Conservation (phyloP, 1,139 yeast genomes). For the Pichiaceae sp. region DNA sequence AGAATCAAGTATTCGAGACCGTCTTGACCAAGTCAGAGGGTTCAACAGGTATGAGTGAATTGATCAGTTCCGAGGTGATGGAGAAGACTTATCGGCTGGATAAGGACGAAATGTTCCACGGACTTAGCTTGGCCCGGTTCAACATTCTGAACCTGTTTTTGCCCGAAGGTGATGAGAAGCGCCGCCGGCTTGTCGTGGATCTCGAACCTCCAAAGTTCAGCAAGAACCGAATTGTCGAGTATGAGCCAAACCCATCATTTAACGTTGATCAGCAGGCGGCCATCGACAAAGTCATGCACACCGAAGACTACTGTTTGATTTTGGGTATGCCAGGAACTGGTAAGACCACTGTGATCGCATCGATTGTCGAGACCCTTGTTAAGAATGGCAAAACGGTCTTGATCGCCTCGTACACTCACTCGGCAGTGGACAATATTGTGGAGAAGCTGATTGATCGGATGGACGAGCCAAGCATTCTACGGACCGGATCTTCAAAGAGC, state of each 20-base stretch:
- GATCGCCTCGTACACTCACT: conserved; percentile 83
- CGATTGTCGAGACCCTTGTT: conserved; percentile 55
- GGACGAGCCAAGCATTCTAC: conserved; percentile 38
- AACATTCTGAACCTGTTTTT: conserved; percentile 63
- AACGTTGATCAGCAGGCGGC: conserved; percentile 71
- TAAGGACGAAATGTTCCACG: conserved; percentile 68
- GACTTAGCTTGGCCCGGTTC: conserved; percentile 68
- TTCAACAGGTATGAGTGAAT: background rate
- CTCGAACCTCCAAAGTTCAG: conserved; percentile 37
- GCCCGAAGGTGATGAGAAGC: conserved; percentile 37
- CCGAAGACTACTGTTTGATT: conserved; percentile 71
- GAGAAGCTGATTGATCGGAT: conserved; percentile 55
- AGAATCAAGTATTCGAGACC: conserved; percentile 43
- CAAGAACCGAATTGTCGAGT: conserved; percentile 20
- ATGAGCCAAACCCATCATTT: conserved; percentile 23
- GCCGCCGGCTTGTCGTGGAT: conserved; percentile 60
- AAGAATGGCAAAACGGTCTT: conserved; percentile 57
- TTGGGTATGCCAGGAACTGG: conserved; percentile 99
- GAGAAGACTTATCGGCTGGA: conserved; percentile 53
- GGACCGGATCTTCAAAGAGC: conserved; percentile 49
- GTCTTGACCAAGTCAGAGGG: conserved; percentile 24
- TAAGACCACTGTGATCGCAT: conserved; percentile 85
- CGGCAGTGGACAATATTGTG: conserved; percentile 91
- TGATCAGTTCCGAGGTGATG: conserved; percentile 2
- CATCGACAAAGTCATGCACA: conserved; percentile 49